Evolutionary conservation across 177 flowering plant genomes (phyloP).

Genomic region (Telopea speciosissima): DNA sequence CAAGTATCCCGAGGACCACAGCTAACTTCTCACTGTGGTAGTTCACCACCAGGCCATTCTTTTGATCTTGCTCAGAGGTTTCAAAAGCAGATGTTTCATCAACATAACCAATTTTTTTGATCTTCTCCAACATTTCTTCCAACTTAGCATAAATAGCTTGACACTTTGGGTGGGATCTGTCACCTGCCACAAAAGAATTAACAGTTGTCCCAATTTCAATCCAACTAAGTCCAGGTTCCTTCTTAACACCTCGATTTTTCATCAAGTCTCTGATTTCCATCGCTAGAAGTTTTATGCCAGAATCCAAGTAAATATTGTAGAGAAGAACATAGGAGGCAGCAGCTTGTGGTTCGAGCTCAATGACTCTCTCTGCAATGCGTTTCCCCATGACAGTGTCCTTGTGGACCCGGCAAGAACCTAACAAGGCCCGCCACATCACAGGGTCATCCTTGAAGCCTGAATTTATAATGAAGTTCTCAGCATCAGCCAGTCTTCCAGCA

Average conservation of each 20-base stretch:
- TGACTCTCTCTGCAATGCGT: conserved; percentile 40
- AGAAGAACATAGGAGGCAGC: conserved; percentile 54
- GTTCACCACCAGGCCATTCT: conserved; percentile 15
- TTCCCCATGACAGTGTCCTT: conserved; percentile 26
- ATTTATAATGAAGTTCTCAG: conserved; percentile 35
- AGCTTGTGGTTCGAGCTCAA: conserved; percentile 56
- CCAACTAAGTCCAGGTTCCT: conserved; percentile 64
- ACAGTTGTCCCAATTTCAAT: conserved; percentile 35
- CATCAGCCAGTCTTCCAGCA: conserved; percentile 52
- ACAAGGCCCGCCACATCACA: conserved; percentile 50
- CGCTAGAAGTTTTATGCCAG: conserved; percentile 28
- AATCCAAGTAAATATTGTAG: conserved; percentile 42
- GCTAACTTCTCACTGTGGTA: conserved; percentile 57
- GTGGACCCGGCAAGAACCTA: conserved; percentile 50
- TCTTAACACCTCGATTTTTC: conserved; percentile 41
- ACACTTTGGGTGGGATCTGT: conserved; percentile 32
- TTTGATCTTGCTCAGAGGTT: conserved; percentile 12
- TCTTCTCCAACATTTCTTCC: conserved; percentile 35
- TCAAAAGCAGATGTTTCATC: conserved; percentile 5
- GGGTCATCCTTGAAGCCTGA: conserved; percentile 40
- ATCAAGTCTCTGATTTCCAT: conserved; percentile 39
- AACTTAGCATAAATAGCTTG: conserved; percentile 28
- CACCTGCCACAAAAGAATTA: conserved; percentile 48
- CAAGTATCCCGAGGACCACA: conserved; percentile 37
- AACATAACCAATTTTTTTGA: conserved; percentile 19